These are phyloP conservation scores for Phellopilus nigrolimitatus DNA, from an alignment of 1,284 basidiomycete genomes.

Conservation along the genomic window DNA sequence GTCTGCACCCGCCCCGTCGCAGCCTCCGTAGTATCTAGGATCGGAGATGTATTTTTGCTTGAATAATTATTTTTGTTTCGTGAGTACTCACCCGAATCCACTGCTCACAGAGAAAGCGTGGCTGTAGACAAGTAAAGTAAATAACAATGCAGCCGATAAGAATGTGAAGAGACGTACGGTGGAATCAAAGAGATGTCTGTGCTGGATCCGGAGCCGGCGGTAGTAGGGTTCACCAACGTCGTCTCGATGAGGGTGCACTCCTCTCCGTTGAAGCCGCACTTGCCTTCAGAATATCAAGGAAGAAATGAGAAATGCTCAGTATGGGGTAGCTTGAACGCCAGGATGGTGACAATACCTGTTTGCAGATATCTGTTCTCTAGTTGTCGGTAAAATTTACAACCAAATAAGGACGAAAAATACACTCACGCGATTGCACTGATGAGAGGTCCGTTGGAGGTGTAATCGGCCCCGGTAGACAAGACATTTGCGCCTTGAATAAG, in stretches of 20 bases:
- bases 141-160: constrained; percentile 15
- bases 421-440: constrained; percentile 21
- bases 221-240: constrained; percentile 22
- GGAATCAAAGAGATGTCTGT: constrained; percentile 25
- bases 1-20: constrained; percentile 23
- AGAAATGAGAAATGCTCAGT: not conserved
- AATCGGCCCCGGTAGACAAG: constrained; percentile 21
- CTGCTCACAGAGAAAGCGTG: constrained; percentile 23
- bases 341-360: constrained; percentile 5
- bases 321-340: too few species aligned
- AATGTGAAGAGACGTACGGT: constrained; percentile 3
- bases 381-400: not conserved
- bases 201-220: constrained; percentile 22
- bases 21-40: constrained; percentile 22
- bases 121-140: not conserved
- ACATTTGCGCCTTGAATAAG: constrained; percentile 22
- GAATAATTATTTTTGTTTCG: not conserved
- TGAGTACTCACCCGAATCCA: constrained; percentile 20
- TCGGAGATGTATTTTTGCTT: not conserved
- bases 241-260: constrained; percentile 24
- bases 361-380: constrained; percentile 8
- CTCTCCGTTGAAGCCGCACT: constrained; percentile 24
- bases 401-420: not conserved
- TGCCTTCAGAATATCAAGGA: constrained; percentile 14
- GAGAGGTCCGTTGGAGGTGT: constrained; percentile 21